Conservation (phyloP, 768 basidiomycete genomes). For the Vishniacozyma victoriae region DNA sequence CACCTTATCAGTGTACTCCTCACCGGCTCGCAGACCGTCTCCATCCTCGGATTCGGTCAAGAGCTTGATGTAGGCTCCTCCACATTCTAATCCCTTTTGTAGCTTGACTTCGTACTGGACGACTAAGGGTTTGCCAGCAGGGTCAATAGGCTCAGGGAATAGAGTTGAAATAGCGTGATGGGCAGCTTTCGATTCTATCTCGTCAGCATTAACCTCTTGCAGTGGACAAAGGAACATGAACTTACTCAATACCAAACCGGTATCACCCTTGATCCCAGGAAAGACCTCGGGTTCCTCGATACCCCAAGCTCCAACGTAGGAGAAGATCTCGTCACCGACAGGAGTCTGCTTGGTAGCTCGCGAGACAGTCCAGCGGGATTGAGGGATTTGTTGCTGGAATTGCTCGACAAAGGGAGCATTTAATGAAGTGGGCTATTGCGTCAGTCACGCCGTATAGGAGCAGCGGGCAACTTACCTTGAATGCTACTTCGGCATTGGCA, state of each 20-base stretch:
- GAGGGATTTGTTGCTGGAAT: slow-evolving; percentile 82
- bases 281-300: slow-evolving; percentile 75
- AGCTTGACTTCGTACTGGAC: slow-evolving; percentile 99
- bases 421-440: slow-evolving; percentile 45
- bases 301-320: slow-evolving; percentile 94
- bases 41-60: slow-evolving; percentile 51
- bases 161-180: slow-evolving; percentile 98
- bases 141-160: slow-evolving; percentile 69
- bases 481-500: slow-evolving; percentile 26
- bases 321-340: slow-evolving; percentile 90
- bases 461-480: slow-evolving; percentile 24
- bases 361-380: slow-evolving; percentile 85
- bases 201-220: slow-evolving; percentile 5
- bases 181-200: slow-evolving; percentile 75
- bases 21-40: slow-evolving; percentile 40
- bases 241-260: slow-evolving; percentile 65
- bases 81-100: slow-evolving; percentile 97
- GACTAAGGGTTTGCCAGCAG: slow-evolving; percentile 74
- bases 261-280: slow-evolving; percentile 74
- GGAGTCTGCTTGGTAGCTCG: slow-evolving; percentile 98
- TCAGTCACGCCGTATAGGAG: background rate
- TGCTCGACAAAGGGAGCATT: slow-evolving; percentile 92
- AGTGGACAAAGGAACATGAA: background rate
- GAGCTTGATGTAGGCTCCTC: slow-evolving; percentile 97
- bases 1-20: slow-evolving; percentile 48